A percentile compares a stretch with the other conserved stretches of the same genome.
Conservation (phyloP, 2,329 filamentous ascomycete species). For the Epicoccum sorghinum region DNA sequence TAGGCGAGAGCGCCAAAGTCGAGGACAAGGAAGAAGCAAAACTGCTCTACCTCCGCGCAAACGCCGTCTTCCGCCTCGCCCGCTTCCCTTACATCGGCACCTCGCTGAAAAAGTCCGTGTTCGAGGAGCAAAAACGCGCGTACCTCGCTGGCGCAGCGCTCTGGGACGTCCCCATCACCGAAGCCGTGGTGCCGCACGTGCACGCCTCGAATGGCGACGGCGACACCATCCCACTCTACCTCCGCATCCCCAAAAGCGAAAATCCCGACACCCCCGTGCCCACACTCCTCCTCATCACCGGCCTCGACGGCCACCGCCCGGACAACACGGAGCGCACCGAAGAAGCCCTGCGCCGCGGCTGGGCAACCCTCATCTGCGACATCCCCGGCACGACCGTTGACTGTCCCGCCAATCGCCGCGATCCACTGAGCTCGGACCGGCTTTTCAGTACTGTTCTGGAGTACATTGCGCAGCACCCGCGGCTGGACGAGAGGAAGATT, state of each 20-base stretch:
- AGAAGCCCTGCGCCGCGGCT: slow-evolving; percentile 54
- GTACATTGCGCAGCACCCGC: slow-evolving; percentile 54
- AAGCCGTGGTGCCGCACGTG: slow-evolving; percentile 65
- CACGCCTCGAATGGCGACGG: slow-evolving; percentile 60
- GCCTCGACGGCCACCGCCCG: slow-evolving; percentile 64
- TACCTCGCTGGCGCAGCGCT: slow-evolving; percentile 61
- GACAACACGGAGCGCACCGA: slow-evolving; percentile 53
- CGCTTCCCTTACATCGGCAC: slow-evolving; percentile 67
- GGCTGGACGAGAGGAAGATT: slow-evolving; percentile 55
- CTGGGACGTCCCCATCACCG: slow-evolving; percentile 60
- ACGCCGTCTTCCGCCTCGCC: slow-evolving; percentile 73
- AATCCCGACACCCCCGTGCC: slow-evolving; percentile 50
- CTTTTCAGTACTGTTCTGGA: slow-evolving; percentile 60
- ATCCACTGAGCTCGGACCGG: slow-evolving; percentile 58
- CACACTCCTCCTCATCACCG: slow-evolving; percentile 61
- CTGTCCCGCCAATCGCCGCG: slow-evolving; percentile 56
- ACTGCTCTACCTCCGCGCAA: slow-evolving; percentile 70
- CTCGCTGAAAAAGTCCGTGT: slow-evolving; percentile 63
- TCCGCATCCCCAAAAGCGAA: slow-evolving; percentile 59
- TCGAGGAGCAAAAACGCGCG: slow-evolving; percentile 67
- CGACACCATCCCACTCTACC: slow-evolving; percentile 65
- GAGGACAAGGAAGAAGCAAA: slow-evolving; percentile 60
- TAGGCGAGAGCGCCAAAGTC: slow-evolving; percentile 33
- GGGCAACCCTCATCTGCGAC: slow-evolving; percentile 59
- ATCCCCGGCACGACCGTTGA: slow-evolving; percentile 63